A percentile compares a stretch with the other conserved stretches of the same genome.
These are phyloP conservation scores for Colletotrichum sp. DNA, from an alignment of 2,329 filamentous ascomycete genomes.

Conservation along the genomic window DNA sequence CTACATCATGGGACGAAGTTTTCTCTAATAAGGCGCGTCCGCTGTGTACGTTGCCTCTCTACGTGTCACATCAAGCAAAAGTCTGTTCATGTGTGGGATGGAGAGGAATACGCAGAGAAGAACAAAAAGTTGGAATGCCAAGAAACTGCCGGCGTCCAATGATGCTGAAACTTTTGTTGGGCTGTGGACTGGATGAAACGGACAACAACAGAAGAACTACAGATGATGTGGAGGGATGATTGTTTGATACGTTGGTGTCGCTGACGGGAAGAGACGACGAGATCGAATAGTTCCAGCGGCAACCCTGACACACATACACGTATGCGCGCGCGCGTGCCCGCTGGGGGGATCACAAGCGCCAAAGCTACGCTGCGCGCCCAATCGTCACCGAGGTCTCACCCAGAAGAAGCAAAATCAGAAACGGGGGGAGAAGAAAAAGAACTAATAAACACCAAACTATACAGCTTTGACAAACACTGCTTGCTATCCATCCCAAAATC, in stretches of 20 bases:
- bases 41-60: neutral
- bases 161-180: neutral
- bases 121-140: neutral
- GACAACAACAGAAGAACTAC: neutral
- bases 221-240: neutral
- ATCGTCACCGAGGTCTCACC: neutral
- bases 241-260: neutral
- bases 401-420: neutral
- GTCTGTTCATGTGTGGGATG: neutral
- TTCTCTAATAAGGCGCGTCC: neutral
- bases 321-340: neutral
- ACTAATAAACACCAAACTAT: constrained; percentile 11
- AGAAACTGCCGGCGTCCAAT: neutral
- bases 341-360: neutral
- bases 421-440: neutral
- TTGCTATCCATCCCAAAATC: constrained; percentile 20
- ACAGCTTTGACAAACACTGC: constrained; percentile 20
- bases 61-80: neutral
- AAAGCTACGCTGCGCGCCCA: neutral
- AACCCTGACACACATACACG: neutral
- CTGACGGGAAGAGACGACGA: neutral
- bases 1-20: neutral
- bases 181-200: neutral
- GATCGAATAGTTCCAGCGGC: neutral
- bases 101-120: neutral